Conservation (phyloP, 495 filamentous ascomycete species). For the Geoglossum glabrum region DNA sequence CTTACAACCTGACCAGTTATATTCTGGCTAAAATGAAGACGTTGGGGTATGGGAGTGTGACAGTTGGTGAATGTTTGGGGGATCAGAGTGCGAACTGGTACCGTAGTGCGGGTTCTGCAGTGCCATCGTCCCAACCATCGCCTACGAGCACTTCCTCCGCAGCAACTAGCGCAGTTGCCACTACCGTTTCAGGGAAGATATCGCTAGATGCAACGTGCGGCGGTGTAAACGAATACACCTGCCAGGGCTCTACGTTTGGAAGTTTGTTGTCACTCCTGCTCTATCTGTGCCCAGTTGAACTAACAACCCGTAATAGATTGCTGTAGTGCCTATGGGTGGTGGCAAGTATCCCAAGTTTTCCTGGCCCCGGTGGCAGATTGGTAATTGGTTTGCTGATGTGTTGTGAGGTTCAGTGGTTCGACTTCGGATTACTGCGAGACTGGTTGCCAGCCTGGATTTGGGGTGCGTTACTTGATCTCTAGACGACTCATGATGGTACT, state of each 20-base stretch:
- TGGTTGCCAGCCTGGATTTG: conserved; percentile 10
- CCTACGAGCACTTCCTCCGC: not conserved
- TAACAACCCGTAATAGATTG: conserved; percentile 3
- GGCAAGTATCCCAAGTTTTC: not conserved
- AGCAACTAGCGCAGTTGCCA: not conserved
- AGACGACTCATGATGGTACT: not conserved
- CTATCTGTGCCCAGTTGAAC: not conserved
- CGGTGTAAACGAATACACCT: conserved; percentile 9
- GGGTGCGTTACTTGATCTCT: not conserved
- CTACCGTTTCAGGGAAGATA: conserved; percentile 6
- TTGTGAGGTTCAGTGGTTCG: conserved; percentile 3
- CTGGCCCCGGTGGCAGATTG: not conserved
- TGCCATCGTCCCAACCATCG: not conserved
- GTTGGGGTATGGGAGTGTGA: not conserved
- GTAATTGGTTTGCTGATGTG: not conserved
- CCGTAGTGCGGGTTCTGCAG: not conserved
- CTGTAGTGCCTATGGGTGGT: conserved; percentile 10
- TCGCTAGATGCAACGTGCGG: conserved; percentile 11
- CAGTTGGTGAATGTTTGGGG: conserved; percentile 2
- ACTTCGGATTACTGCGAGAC: conserved; percentile 11
- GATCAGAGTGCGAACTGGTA: conserved; percentile 3
- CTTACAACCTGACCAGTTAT: not conserved
- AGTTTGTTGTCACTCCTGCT: not conserved
- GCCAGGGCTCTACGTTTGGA: conserved; percentile 10
- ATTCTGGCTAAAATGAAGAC: not conserved